Conservation (phyloP, 352 stramenopile species). For the Phytopythium cucurbitacearum region DNA sequence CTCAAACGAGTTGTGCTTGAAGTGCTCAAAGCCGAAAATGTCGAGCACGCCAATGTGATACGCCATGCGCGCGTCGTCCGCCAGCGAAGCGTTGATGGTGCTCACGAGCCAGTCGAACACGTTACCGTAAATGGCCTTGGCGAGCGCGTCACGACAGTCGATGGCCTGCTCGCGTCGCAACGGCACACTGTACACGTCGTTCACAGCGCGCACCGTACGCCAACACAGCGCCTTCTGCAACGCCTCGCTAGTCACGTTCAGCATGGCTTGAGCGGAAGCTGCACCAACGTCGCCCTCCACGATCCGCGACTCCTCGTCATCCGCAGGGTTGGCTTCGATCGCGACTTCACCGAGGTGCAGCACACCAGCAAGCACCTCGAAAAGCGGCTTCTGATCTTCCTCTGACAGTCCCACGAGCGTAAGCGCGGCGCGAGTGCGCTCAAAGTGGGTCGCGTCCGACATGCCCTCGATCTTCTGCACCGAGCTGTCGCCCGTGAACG, state of each 20-base stretch:
- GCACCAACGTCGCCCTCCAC: slow-evolving; percentile 27
- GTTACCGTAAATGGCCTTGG: slow-evolving; percentile 95
- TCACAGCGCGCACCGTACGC: slow-evolving; percentile 43
- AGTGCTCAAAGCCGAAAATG: slow-evolving; percentile 95
- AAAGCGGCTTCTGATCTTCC: slow-evolving; percentile 53
- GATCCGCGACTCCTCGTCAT: slow-evolving; percentile 71
- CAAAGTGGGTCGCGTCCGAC: slow-evolving; percentile 68
- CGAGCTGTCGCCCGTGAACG: slow-evolving; percentile 59
- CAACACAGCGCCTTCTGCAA: slow-evolving; percentile 71
- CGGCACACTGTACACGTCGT: slow-evolving; percentile 38
- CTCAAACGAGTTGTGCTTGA: slow-evolving; percentile 93
- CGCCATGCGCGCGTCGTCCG: slow-evolving; percentile 47
- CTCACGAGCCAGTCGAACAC: slow-evolving; percentile 97
- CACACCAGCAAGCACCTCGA: slow-evolving; percentile 86
- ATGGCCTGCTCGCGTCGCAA: slow-evolving; percentile 74
- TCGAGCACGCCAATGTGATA: slow-evolving; percentile 89
- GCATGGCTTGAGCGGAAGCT: slow-evolving; percentile 36
- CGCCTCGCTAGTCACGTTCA: slow-evolving; percentile 45
- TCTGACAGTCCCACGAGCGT: slow-evolving; percentile 55
- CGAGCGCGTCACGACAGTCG: slow-evolving; percentile 92
- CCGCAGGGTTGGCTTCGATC: slow-evolving; percentile 70
- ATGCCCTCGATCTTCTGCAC: slow-evolving; percentile 66
- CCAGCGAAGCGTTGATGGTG: slow-evolving; percentile 73
- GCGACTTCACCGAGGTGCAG: slow-evolving; percentile 96
- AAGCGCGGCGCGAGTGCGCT: slow-evolving; percentile 59